Percentiles rank a stretch among this genome's conserved stretches.
Evolutionary conservation across 2,329 filamentous ascomycete species (phyloP).

Genomic region (Fusarium sp.): DNA sequence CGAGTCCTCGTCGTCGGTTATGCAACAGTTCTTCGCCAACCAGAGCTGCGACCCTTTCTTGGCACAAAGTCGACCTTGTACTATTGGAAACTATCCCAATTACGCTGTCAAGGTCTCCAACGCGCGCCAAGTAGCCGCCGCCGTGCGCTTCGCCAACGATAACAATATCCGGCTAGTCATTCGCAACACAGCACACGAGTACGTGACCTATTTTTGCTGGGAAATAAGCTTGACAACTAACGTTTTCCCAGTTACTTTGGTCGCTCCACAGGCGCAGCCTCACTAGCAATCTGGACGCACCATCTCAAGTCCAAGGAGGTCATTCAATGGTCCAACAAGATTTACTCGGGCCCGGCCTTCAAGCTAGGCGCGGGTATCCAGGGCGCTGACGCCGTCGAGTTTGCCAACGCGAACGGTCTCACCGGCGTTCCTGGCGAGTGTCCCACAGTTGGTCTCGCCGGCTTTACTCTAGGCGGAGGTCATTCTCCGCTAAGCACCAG

Average conservation of each 20-base stretch:
- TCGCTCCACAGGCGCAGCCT: slow-evolving; percentile 66
- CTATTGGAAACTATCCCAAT: slow-evolving; percentile 59
- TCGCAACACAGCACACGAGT: slow-evolving; percentile 66
- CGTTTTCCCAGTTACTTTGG: slow-evolving; percentile 52
- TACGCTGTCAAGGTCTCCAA: slow-evolving; percentile 55
- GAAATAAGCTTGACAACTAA: not conserved
- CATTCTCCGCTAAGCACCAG: slow-evolving; percentile 64
- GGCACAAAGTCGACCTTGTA: slow-evolving; percentile 51
- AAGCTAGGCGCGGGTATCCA: slow-evolving; percentile 67
- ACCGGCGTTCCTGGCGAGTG: slow-evolving; percentile 68
- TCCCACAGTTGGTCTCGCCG: slow-evolving; percentile 67
- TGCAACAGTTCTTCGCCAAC: slow-evolving; percentile 56
- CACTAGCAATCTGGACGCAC: slow-evolving; percentile 57
- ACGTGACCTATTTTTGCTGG: slow-evolving; percentile 35
- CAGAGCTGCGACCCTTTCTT: slow-evolving; percentile 56
- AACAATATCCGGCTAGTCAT: slow-evolving; percentile 63
- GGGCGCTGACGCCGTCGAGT: slow-evolving; percentile 60
- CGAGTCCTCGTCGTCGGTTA: slow-evolving; percentile 45
- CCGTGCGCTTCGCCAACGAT: slow-evolving; percentile 48
- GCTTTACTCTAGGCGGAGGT: slow-evolving; percentile 69
- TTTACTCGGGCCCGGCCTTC: slow-evolving; percentile 65
- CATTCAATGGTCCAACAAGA: slow-evolving; percentile 52
- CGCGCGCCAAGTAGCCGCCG: slow-evolving; percentile 50
- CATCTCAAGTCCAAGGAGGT: slow-evolving; percentile 56
- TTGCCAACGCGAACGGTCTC: slow-evolving; percentile 60